Conservation (phyloP, 352 stramenopile genomes). For the Salisapilia sapeloensis region DNA sequence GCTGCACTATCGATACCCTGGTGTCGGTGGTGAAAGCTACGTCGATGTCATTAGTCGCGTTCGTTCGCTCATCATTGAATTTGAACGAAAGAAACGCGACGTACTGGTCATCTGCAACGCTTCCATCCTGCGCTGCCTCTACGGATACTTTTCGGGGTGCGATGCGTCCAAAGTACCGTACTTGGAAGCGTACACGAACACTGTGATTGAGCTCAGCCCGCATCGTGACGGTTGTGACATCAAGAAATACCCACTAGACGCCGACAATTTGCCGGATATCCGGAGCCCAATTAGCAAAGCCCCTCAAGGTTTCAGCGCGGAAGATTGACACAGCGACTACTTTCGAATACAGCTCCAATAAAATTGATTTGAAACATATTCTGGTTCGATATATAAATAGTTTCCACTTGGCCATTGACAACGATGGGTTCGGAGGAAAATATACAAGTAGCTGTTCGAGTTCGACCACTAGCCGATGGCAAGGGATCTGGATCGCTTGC, state of each 20-base stretch:
- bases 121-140: constrained; percentile 56
- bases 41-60: constrained; percentile 87
- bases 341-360: no score
- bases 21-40: constrained; percentile 86
- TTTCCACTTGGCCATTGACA: no score
- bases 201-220: constrained; percentile 61
- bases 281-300: no score
- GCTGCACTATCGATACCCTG: constrained; percentile 80
- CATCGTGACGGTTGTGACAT: constrained; percentile 74
- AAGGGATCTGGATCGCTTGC: background rate
- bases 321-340: no score
- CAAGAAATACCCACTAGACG: constrained; percentile 61
- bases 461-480: constrained; percentile 19
- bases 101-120: constrained; percentile 75
- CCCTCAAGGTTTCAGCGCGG: no score
- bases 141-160: constrained; percentile 69
- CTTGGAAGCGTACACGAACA: constrained; percentile 47
- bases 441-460: constrained; percentile 47
- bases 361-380: no score
- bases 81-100: constrained; percentile 81
- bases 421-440: constrained; percentile 52
- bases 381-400: no score
- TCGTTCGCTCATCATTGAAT: constrained; percentile 85
- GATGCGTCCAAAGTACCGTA: constrained; percentile 53
- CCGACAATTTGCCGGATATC: no score